Conservation (phyloP, 2,329 filamentous ascomycete genomes). For the Endoconidiophora laricicola region DNA sequence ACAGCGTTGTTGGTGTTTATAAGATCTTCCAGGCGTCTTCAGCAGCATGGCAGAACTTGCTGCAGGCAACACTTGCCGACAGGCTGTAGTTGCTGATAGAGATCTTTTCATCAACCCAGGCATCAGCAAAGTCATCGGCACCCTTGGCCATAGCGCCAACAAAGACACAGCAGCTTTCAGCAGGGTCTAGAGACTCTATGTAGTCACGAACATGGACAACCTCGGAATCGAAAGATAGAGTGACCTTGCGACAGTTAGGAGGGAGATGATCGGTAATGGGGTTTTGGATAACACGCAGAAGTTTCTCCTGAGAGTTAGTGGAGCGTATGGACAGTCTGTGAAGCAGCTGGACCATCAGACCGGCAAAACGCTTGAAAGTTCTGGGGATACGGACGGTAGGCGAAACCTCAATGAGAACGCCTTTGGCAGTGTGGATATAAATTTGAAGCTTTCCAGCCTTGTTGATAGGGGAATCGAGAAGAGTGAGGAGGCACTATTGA, state of each 20-base stretch:
- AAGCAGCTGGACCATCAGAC: conserved; percentile 94
- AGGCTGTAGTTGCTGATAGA: conserved; percentile 97
- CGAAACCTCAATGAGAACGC: conserved; percentile 92
- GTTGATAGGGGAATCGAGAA: conserved; percentile 96
- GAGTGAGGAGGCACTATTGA: conserved; percentile 75
- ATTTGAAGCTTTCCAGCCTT: conserved; percentile 96
- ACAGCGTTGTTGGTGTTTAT: conserved; percentile 26
- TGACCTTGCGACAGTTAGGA: conserved; percentile 94
- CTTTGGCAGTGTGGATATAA: conserved; percentile 95
- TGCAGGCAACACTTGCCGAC: conserved; percentile 93
- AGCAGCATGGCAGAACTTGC: conserved; percentile 97
- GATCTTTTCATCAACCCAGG: conserved; percentile 90
- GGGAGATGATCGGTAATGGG: conserved; percentile 94
- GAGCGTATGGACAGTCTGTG: conserved; percentile 92
- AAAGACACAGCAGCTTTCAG: conserved; percentile 94
- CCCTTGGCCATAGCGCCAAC: conserved; percentile 98
- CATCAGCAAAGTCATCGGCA: conserved; percentile 84
- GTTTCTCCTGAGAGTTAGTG: conserved; percentile 92
- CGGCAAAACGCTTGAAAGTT: conserved; percentile 97
- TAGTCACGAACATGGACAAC: conserved; percentile 82
- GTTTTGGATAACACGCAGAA: conserved; percentile 93
- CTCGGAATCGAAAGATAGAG: conserved; percentile 81
- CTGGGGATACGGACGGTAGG: conserved; percentile 94
- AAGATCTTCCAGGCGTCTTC: conserved; percentile 94
- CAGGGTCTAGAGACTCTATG: conserved; percentile 56